These are phyloP conservation scores for Zymoseptoria pseudotritici DNA, from an alignment of 2,329 filamentous ascomycete species.

Conservation along the genomic window DNA sequence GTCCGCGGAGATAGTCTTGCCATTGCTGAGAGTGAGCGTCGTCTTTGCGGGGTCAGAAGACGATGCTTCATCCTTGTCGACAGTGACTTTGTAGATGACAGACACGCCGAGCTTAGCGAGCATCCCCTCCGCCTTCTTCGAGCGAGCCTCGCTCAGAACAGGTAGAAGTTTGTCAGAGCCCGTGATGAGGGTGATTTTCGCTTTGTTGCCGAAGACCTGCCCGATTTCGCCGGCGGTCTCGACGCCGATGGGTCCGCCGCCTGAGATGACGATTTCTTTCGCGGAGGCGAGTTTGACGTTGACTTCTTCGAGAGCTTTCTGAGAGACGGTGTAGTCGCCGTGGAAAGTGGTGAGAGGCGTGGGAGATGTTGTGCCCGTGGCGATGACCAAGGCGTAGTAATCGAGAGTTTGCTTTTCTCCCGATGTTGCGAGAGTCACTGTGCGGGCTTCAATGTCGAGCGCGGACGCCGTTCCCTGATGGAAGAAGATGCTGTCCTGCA, in stretches of 20 bases:
- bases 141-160: conserved; percentile 34
- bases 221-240: conserved; percentile 34
- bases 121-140: conserved; percentile 37
- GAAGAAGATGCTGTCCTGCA: conserved; percentile 35
- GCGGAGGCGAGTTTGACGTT: conserved; percentile 29
- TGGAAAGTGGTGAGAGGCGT: conserved; percentile 40
- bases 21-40: conserved; percentile 39
- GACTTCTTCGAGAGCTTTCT: conserved; percentile 26
- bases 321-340: conserved; percentile 28
- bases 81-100: conserved; percentile 24
- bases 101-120: conserved; percentile 43
- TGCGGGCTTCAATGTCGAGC: conserved; percentile 39
- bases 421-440: conserved; percentile 35
- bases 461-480: conserved; percentile 43
- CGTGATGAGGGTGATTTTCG: conserved; percentile 41
- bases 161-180: conserved; percentile 35
- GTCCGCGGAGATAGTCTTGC: conserved; percentile 42
- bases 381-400: conserved; percentile 51
- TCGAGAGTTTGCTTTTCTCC: conserved; percentile 32
- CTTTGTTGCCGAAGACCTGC: conserved; percentile 30
- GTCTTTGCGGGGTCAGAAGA: conserved; percentile 33
- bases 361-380: conserved; percentile 45
- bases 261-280: conserved; percentile 30
- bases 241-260: conserved; percentile 33
- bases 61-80: conserved; percentile 18